These are phyloP conservation scores for Croton laevigatus DNA, from an alignment of 441 rosid species.

Conservation along the genomic window DNA sequence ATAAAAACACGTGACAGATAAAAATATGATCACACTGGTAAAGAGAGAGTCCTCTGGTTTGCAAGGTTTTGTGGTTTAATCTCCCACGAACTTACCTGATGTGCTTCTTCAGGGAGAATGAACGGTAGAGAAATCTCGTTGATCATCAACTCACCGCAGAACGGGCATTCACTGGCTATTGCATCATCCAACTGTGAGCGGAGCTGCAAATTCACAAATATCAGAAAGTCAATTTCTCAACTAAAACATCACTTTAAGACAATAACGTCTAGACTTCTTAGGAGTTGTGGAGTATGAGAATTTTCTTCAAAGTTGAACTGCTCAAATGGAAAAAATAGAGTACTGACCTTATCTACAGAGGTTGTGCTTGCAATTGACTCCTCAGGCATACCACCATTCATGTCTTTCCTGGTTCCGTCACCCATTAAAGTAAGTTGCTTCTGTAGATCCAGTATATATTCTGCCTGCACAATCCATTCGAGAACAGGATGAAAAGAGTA, in stretches of 20 bases:
- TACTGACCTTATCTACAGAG: slow-evolving; percentile 69
- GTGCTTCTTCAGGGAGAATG: slow-evolving; percentile 68
- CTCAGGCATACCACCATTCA: slow-evolving; percentile 52
- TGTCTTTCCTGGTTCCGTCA: slow-evolving; percentile 62
- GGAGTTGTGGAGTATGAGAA: too few relatives aligned
- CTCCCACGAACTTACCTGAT: slow-evolving; percentile 78
- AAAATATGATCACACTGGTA: slow-evolving; percentile 45
- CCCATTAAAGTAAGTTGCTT: slow-evolving; percentile 85
- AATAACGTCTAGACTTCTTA: too few relatives aligned
- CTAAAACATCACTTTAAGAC: background rate
- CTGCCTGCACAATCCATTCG: slow-evolving; percentile 59
- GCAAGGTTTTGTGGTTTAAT: slow-evolving; percentile 62
- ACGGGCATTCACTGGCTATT: slow-evolving; percentile 91
- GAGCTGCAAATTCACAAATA: slow-evolving; percentile 51
- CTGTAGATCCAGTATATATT: slow-evolving; percentile 76
- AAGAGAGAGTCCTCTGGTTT: slow-evolving; percentile 62
- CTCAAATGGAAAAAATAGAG: background rate
- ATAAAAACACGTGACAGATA: background rate
- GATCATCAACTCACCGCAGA: slow-evolving; percentile 94
- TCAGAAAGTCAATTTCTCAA: background rate
- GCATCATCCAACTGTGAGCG: slow-evolving; percentile 94
- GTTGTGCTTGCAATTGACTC: slow-evolving; percentile 62
- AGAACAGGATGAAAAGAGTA: background rate
- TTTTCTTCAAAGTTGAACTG: background rate
- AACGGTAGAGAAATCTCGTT: slow-evolving; percentile 73